Evolutionary conservation across 2,329 filamentous ascomycete species (phyloP).

Genomic region (Claviceps lovelessii): DNA sequence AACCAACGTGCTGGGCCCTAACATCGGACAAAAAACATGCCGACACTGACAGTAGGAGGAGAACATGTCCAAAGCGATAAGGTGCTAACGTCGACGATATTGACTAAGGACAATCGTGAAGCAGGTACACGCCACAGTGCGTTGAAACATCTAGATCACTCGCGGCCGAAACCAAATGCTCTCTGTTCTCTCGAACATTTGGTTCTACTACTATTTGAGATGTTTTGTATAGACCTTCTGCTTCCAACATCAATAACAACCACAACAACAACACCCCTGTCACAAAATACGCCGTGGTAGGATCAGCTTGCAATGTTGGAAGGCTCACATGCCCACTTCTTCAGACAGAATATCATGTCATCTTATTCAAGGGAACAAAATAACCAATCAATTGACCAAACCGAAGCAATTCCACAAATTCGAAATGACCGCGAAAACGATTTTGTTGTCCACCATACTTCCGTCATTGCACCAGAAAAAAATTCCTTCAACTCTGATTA

Average conservation of each 20-base stretch:
- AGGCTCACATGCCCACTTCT: background rate
- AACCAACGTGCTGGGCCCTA: slow-evolving; percentile 6
- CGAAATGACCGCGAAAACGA: background rate
- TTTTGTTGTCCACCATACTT: background rate
- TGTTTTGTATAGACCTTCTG: background rate
- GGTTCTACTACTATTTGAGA: background rate
- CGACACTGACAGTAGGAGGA: background rate
- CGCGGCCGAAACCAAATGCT: background rate
- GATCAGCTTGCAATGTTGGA: background rate
- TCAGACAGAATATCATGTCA: background rate
- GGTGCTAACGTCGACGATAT: background rate
- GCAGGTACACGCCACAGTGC: background rate
- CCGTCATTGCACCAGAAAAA: background rate
- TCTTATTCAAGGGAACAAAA: background rate
- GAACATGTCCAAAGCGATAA: background rate
- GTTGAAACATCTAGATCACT: background rate
- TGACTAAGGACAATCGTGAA: background rate
- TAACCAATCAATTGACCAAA: background rate
- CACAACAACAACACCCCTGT: too few species aligned
- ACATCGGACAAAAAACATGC: slow-evolving; percentile 4
- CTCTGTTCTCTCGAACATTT: background rate
- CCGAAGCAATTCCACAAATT: background rate
- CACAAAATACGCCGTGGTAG: background rate
- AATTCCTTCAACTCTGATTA: background rate
- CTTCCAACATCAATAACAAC: background rate